Percentiles rank a stretch among this genome's conserved stretches.
These are phyloP conservation scores for Entoloma clypeatum DNA, from an alignment of 1,284 basidiomycete genomes.

Conservation along the genomic window DNA sequence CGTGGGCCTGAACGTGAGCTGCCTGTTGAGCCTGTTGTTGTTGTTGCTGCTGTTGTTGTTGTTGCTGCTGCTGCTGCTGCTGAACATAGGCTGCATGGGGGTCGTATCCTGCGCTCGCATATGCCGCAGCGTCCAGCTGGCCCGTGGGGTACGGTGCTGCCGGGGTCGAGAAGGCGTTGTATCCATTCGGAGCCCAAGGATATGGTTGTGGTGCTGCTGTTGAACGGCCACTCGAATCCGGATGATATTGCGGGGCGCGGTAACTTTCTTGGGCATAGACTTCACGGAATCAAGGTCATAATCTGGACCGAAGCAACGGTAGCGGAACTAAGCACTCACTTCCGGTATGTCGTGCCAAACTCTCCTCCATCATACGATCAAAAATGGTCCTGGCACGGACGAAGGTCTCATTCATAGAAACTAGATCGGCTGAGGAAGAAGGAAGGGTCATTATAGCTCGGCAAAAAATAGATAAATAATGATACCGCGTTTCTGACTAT, in stretches of 20 bases:
- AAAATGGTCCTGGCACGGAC: slow-evolving; percentile 80
- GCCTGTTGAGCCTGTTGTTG: slow-evolving; percentile 14
- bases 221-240: slow-evolving; percentile 12
- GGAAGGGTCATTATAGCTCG: slow-evolving; percentile 1
- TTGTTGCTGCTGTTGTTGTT: slow-evolving; percentile 23
- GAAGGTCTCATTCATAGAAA: slow-evolving; percentile 88
- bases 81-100: slow-evolving; percentile 15
- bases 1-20: slow-evolving; percentile 20
- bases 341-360: slow-evolving; percentile 70
- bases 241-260: slow-evolving; percentile 18
- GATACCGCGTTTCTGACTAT: slow-evolving; percentile 93
- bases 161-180: slow-evolving; percentile 35
- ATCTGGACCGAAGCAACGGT: slow-evolving; percentile 5
- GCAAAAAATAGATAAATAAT: slow-evolving; percentile 26
- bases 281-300: slow-evolving; percentile 11
- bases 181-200: slow-evolving; percentile 30
- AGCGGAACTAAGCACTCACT: slow-evolving; percentile 21
- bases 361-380: slow-evolving; percentile 90
- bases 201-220: slow-evolving; percentile 39
- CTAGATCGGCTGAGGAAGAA: slow-evolving; percentile 64
- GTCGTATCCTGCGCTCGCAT: too few species aligned
- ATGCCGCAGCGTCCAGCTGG: too few species aligned
- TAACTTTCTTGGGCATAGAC: slow-evolving; percentile 36
- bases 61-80: slow-evolving; percentile 22
- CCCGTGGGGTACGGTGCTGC: slow-evolving; percentile 12